These are phyloP conservation scores for Daldinia vernicosa DNA, from an alignment of 495 filamentous ascomycete genomes.

Conservation along the genomic window DNA sequence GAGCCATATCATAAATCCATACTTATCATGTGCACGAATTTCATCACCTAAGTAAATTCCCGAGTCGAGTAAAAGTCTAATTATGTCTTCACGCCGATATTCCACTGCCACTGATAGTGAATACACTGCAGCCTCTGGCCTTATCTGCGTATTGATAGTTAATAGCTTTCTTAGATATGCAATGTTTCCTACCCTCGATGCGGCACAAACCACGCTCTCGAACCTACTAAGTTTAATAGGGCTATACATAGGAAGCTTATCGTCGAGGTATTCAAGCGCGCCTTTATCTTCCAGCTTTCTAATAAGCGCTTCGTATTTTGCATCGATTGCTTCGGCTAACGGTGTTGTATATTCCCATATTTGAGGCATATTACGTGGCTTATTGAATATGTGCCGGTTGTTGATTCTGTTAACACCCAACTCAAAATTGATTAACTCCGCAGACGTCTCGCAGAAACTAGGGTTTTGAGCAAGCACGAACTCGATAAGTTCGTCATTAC, in stretches of 20 bases:
- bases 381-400: no score
- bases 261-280: constrained; percentile 6
- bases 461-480: constrained; percentile 21
- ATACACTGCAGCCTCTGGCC: not conserved
- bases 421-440: not conserved
- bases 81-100: not conserved
- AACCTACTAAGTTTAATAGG: not conserved
- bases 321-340: constrained; percentile 24
- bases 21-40: no score
- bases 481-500: constrained; percentile 17
- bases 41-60: not conserved
- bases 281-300: constrained; percentile 11
- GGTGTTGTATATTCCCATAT: not conserved
- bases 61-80: constrained; percentile 6
- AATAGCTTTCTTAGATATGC: constrained; percentile 12
- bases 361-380: no score
- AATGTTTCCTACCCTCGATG: constrained; percentile 6
- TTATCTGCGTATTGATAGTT: not conserved
- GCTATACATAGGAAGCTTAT: not conserved
- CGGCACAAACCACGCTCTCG: not conserved
- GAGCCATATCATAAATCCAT: no score
- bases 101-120: not conserved
- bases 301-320: not conserved
- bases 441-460: not conserved
- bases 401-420: no score